A percentile compares a stretch with the other conserved stretches of the same genome.
Conservation (phyloP, 148 eudicot species). For the Vaccinium macrocarpon region DNA sequence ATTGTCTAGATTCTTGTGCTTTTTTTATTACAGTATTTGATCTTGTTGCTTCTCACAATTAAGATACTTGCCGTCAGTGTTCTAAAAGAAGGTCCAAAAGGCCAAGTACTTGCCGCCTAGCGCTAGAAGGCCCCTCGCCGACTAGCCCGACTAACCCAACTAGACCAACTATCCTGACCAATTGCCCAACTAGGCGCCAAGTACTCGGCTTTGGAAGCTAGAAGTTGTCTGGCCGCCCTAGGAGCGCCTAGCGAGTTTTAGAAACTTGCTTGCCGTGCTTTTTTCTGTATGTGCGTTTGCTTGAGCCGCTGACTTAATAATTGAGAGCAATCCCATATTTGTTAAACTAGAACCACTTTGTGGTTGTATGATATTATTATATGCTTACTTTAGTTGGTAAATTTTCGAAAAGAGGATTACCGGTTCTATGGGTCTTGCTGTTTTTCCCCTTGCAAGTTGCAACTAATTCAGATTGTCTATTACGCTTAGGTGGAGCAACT, state of each 20-base stretch:
- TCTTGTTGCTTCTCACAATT: conserved; percentile 1
- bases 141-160: no score
- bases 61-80: not conserved
- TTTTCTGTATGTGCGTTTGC: not conserved
- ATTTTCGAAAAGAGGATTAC: not conserved
- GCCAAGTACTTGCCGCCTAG: no score
- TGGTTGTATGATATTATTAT: not conserved
- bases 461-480: not conserved
- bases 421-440: not conserved
- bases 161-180: no score
- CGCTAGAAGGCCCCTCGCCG: no score
- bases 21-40: not conserved
- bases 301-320: not conserved
- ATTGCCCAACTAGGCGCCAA: no score
- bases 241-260: no score
- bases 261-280: not conserved
- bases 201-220: no score
- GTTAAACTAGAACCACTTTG: not conserved
- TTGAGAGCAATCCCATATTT: not conserved
- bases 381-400: not conserved
- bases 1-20: not conserved
- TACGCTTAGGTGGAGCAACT: conserved; percentile 71
- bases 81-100: no score
- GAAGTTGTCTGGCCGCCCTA: no score
- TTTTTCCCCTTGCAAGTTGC: not conserved